Evolutionary conservation across 306 rosid genomes (phyloP).

Genomic region (Inga leiocalycina): DNA sequence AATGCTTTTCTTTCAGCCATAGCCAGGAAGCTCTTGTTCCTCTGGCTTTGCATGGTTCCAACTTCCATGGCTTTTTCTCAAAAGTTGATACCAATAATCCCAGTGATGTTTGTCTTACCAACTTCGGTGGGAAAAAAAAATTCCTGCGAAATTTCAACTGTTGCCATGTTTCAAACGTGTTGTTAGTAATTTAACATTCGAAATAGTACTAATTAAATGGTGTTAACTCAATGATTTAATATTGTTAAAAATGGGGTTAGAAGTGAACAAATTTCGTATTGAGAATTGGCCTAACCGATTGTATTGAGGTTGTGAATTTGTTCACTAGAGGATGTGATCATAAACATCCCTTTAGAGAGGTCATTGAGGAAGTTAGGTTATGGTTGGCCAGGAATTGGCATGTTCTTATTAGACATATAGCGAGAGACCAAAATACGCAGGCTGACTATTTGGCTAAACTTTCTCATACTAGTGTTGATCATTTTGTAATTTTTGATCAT

Average conservation of each 20-base stretch:
- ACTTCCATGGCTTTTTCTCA: neutral
- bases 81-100: neutral
- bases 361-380: too few species aligned
- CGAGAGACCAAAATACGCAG: too few species aligned
- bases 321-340: too few species aligned
- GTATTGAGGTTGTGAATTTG: too few species aligned
- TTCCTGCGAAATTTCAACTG: neutral
- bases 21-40: neutral
- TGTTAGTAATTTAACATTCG: neutral
- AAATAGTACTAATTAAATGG: neutral
- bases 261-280: too few species aligned
- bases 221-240: neutral
- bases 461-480: too few species aligned
- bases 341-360: too few species aligned
- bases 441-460: too few species aligned
- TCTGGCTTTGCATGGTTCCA: neutral
- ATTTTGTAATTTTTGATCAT: too few species aligned
- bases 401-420: too few species aligned
- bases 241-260: too few species aligned
- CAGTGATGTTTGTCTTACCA: neutral
- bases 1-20: neutral
- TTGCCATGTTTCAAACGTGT: neutral
- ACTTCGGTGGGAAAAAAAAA: neutral
- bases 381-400: too few species aligned
- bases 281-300: neutral